A percentile compares a stretch with the other conserved stretches of the same genome.
phyloP scores from a whole-genome alignment of 345 rosid genomes.

The Gossypium longicalyx region DNA sequence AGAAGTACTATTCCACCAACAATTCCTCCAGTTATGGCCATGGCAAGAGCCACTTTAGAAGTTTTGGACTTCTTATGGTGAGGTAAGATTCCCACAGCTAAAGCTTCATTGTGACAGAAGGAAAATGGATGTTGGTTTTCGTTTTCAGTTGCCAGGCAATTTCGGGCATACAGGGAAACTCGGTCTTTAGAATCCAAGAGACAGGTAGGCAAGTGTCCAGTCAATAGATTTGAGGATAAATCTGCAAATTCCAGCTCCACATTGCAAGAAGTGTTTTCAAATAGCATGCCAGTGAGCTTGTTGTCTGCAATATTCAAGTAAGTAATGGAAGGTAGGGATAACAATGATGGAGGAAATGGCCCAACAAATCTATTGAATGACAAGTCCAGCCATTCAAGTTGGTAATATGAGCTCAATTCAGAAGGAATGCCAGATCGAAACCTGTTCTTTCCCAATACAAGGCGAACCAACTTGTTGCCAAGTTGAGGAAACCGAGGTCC shows the following conservation, averaged over 20 bases:
- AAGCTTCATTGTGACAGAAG: conserved; percentile 77
- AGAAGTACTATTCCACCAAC: conserved; percentile 50
- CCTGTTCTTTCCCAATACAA: conserved; percentile 73
- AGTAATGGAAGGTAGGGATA: conserved; percentile 64
- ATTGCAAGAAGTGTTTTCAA: conserved; percentile 66
- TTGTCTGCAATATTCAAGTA: conserved; percentile 68
- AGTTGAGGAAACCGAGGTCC: conserved; percentile 73
- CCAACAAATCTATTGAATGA: conserved; percentile 77
- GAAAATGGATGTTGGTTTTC: conserved; percentile 60
- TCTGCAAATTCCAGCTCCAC: conserved; percentile 52
- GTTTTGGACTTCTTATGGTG: conserved; percentile 33
- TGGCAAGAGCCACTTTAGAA: conserved; percentile 38
- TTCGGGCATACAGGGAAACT: conserved; percentile 45
- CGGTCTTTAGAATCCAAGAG: conserved; percentile 46
- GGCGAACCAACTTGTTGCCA: conserved; percentile 61
- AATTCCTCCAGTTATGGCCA: conserved; percentile 55
- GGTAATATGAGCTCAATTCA: conserved; percentile 55
- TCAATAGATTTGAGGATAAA: conserved; percentile 76
- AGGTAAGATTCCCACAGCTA: conserved; percentile 82
- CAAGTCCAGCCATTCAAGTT: conserved; percentile 75
- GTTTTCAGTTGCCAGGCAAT: conserved; percentile 52
- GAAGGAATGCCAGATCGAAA: conserved; percentile 73
- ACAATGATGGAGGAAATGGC: conserved; percentile 56
- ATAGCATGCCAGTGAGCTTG: conserved; percentile 81
- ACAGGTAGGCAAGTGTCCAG: conserved; percentile 69